phyloP scores from a whole-genome alignment of 2,329 filamentous ascomycete genomes.

The Paecilomyces sp. region DNA sequence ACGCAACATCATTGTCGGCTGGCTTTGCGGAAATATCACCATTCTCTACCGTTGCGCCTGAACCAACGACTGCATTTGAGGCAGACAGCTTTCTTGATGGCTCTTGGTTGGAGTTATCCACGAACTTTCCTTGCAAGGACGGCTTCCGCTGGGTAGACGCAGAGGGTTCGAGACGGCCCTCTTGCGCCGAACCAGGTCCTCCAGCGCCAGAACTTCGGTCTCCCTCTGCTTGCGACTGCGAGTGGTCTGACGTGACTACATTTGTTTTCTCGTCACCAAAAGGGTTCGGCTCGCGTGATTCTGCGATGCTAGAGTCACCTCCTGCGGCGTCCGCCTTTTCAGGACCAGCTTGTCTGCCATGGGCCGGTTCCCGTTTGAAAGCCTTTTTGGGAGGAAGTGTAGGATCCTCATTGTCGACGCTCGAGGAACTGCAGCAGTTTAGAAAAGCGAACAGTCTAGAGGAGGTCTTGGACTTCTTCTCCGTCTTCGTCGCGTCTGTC shows the following conservation, averaged over 20 bases:
- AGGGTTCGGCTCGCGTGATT: conserved; percentile 30
- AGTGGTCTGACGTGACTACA: conserved; percentile 21
- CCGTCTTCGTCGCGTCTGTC: conserved; percentile 24
- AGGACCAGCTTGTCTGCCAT: conserved; percentile 28
- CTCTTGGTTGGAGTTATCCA: not conserved
- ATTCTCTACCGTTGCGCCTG: not conserved
- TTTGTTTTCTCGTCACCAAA: conserved; percentile 32
- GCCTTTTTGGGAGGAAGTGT: conserved; percentile 40
- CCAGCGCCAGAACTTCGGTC: conserved; percentile 24
- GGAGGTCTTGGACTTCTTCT: conserved; percentile 35
- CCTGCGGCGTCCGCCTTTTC: conserved; percentile 33
- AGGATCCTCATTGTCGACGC: conserved; percentile 37
- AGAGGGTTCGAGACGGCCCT: conserved; percentile 14
- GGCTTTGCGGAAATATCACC: conserved; percentile 3
- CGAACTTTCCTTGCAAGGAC: not conserved
- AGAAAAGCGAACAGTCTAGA: conserved; percentile 39
- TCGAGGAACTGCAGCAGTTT: conserved; percentile 41
- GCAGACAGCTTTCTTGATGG: not conserved
- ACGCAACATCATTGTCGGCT: conserved; percentile 1
- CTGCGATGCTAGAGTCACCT: conserved; percentile 32
- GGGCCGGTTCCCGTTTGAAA: conserved; percentile 29
- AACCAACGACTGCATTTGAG: not conserved
- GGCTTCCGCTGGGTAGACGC: conserved; percentile 6
- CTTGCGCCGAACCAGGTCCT: conserved; percentile 22
- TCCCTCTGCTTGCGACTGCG: conserved; percentile 18